phyloP scores from a whole-genome alignment of 73 alveolate genomes.

The Tetrahymena elliotti region DNA sequence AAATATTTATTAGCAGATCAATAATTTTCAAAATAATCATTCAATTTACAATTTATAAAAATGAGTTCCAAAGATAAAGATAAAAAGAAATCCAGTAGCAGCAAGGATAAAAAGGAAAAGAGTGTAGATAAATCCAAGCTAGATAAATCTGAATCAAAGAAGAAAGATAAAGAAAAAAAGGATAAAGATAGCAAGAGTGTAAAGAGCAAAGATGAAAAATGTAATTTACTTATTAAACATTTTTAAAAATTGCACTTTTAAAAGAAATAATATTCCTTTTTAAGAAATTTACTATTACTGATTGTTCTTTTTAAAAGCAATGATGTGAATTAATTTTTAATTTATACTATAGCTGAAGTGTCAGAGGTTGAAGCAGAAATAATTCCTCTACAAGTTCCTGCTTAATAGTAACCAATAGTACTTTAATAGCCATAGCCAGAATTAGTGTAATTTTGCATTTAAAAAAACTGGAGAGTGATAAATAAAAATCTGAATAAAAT shows the following conservation, averaged over 20 bases:
- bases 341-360: neutral
- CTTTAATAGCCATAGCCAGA: neutral
- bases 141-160: constrained; percentile 5
- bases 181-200: neutral
- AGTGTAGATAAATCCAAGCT: neutral
- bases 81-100: constrained; percentile 19
- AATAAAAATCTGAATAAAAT: neutral
- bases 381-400: neutral
- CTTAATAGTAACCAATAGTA: neutral
- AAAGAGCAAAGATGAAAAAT: neutral
- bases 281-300: too few species aligned
- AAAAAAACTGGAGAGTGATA: neutral
- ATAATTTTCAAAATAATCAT: neutral
- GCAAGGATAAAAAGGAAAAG: constrained; percentile 14
- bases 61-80: constrained; percentile 2
- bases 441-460: neutral
- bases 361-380: neutral
- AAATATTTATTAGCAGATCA: neutral
- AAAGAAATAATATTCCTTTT: too few species aligned
- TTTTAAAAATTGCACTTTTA: too few species aligned
- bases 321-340: too few species aligned
- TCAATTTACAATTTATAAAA: neutral
- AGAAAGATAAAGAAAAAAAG: constrained; percentile 1
- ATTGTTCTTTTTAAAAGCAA: too few species aligned
- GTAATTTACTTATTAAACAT: neutral